Evolutionary conservation across 208 protist genomes (phyloP).

Genomic region (Acanthamoeba polyphaga): DNA sequence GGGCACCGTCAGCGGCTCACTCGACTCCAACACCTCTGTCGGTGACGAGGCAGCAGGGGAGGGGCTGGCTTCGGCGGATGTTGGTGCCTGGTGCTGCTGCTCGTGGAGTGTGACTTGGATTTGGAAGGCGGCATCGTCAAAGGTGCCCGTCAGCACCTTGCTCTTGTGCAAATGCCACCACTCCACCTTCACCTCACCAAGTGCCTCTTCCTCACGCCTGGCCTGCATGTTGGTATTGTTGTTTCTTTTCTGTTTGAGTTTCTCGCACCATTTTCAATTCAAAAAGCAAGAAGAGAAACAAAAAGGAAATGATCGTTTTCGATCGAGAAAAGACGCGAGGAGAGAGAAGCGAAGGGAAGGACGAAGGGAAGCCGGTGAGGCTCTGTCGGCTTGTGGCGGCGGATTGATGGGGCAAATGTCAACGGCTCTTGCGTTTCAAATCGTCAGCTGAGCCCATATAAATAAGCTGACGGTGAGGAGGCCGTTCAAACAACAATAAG

Average conservation of each 20-base stretch:
- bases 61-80: not conserved
- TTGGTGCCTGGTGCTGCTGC: not conserved
- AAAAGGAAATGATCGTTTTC: no score
- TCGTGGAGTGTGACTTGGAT: not conserved
- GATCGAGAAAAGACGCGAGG: no score
- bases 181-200: no score
- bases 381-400: not conserved
- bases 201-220: no score
- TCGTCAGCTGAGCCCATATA: not conserved
- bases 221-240: no score
- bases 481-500: not conserved
- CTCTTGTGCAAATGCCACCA: not conserved
- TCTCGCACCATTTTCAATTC: no score
- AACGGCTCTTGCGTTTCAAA: not conserved
- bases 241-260: no score
- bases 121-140: conserved; percentile 11
- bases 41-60: not conserved
- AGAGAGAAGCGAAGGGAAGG: not conserved
- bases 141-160: not conserved
- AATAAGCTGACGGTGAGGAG: not conserved
- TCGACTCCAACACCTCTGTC: not conserved
- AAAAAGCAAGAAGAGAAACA: not conserved
- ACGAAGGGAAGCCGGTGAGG: not conserved
- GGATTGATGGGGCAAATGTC: not conserved
- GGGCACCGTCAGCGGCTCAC: not conserved